Evolutionary conservation across 495 filamentous ascomycete species (phyloP), one percentile per base, ranked within the genome.

Genomic region (Margaritispora aquatica): DNA sequence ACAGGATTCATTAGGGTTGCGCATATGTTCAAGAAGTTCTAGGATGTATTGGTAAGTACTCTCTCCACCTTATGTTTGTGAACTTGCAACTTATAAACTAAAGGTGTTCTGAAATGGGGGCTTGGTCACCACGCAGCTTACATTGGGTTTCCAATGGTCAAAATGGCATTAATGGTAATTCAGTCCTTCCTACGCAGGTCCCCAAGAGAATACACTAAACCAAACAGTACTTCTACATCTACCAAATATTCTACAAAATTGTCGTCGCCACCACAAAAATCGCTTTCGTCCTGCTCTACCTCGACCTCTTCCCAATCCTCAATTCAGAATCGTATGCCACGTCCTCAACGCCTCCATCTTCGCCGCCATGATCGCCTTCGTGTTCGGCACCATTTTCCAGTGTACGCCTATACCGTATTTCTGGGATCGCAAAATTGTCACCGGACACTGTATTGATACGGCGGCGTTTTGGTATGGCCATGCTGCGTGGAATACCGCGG

Each of bases 291-390:
- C 53, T 69, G 17, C 67, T 73, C 60, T 74, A 74, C 58, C 68
- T 71, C 34, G 68, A 69, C 10, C 63, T 73, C 51, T 74, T 74
- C 54, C 67, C 69, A 10, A 57, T 49, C 59, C 54, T 21, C 36
- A 47, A 44, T 73, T 74, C 63, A 62, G 64, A 44, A 21, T 56
- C 10, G 55, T 64, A 55, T 70, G 68, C 60, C 61, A 65, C 52
- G 23, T 50, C 21, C 13, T 57, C 13, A 46, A 57, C 11, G 23
- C 24, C n/a, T 47, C 54, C 15, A 70, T 75, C 34, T 61, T 63
- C 24, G 59, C 69, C 24, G 75, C 73, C 70, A 71, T 71, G 3
- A 53, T 77, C 21, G 74, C 73, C 1, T 73, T 75, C 55, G 67
- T 75, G 4, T 55, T 72, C 17, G 66, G 76, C 20, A 64, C 66